Evolutionary conservation across 2,329 filamentous ascomycete genomes (phyloP).

Genomic region (Penicillium nordicum): DNA sequence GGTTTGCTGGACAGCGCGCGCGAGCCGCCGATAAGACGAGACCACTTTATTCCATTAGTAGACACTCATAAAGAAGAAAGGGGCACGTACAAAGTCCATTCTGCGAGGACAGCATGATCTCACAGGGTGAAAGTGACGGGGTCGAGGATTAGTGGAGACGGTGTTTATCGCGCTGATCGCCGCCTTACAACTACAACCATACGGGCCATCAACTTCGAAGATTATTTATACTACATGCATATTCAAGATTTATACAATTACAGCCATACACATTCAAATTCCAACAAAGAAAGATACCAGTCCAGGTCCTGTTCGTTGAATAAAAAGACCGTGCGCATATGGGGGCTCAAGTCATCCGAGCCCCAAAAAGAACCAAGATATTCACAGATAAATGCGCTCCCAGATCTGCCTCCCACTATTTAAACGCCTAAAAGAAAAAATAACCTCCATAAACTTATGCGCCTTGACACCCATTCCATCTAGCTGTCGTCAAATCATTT

Average conservation of each 20-base stretch:
- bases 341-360: not conserved
- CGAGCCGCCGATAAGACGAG: conserved; percentile 59
- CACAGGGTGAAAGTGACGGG: conserved; percentile 19
- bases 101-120: conserved; percentile 31
- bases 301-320: not conserved
- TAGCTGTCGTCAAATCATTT: conserved; percentile 22
- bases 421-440: conserved; percentile 7
- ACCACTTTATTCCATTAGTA: conserved; percentile 47
- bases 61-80: not conserved
- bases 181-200: not conserved
- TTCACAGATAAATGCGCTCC: conserved; percentile 28
- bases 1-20: conserved; percentile 51
- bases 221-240: not conserved
- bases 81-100: conserved; percentile 47
- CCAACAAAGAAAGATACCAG: not conserved
- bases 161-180: conserved; percentile 19
- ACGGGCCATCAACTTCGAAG: too few relatives aligned
- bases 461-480: conserved; percentile 20
- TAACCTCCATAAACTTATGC: conserved; percentile 12
- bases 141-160: conserved; percentile 20
- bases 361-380: conserved; percentile 15
- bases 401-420: conserved; percentile 13
- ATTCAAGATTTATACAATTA: not conserved
- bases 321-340: not conserved
- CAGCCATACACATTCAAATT: not conserved